Percentiles rank a stretch among this genome's conserved stretches.
These are phyloP conservation scores for Tolypocladium inflatum DNA, from an alignment of 2,329 filamentous ascomycete genomes.

Conservation along the genomic window DNA sequence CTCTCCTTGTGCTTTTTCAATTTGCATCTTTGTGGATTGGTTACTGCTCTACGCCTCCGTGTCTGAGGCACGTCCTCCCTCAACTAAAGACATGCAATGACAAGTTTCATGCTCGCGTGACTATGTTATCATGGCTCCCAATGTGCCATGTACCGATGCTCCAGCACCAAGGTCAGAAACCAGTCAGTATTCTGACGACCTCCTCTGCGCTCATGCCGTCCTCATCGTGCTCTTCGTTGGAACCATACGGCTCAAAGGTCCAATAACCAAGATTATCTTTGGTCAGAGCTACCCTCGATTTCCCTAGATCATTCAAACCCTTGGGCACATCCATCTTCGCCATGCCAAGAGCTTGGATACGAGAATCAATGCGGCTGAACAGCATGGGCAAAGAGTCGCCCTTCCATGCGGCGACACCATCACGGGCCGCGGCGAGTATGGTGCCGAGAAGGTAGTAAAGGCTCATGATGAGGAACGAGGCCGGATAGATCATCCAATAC, in stretches of 20 bases:
- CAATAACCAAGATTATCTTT: slow-evolving; percentile 23
- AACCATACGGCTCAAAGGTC: slow-evolving; percentile 18
- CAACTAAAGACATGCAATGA: neutral
- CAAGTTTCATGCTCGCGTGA: neutral
- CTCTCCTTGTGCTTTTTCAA: neutral
- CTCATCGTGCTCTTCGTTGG: neutral
- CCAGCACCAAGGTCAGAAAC: neutral
- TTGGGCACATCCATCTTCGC: slow-evolving; percentile 25
- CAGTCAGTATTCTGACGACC: neutral
- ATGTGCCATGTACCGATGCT: neutral
- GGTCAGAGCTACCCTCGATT: slow-evolving; percentile 22
- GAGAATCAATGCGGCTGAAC: slow-evolving; percentile 24
- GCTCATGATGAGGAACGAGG: slow-evolving; percentile 20
- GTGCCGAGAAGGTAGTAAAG: slow-evolving; percentile 25
- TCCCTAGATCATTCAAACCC: slow-evolving; percentile 23
- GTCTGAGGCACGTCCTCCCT: neutral
- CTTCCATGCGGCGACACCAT: slow-evolving; percentile 28
- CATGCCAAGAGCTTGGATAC: slow-evolving; percentile 18
- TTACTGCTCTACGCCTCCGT: neutral
- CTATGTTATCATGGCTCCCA: neutral
- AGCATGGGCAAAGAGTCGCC: slow-evolving; percentile 27
- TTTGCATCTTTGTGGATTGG: neutral
- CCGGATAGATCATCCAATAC: slow-evolving; percentile 26
- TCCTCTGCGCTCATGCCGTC: neutral
- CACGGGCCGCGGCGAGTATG: slow-evolving; percentile 22